Evolutionary conservation across 768 basidiomycete species (phyloP).

Genomic region (Mycena filopes): DNA sequence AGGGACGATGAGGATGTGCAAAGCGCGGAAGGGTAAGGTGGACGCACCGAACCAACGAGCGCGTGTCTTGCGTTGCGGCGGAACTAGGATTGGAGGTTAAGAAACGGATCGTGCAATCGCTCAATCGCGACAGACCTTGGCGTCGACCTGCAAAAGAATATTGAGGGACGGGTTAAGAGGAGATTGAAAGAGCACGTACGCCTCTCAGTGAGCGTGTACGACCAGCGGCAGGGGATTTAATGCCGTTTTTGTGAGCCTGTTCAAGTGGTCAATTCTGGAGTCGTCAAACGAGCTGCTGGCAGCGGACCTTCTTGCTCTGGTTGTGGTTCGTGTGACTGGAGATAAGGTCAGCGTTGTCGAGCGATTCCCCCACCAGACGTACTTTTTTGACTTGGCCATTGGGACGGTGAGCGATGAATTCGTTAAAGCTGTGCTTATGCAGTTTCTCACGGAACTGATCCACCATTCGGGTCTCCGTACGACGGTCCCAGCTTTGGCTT

Average conservation of each 20-base stretch:
- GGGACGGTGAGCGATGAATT: background rate
- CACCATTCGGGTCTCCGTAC: no score
- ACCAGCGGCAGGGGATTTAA: constrained; percentile 82
- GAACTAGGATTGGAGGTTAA: constrained; percentile 61
- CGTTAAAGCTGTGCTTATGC: background rate
- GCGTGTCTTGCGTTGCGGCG: constrained; percentile 84
- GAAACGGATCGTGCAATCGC: constrained; percentile 16
- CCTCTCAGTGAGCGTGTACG: constrained; percentile 88
- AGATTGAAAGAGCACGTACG: constrained; percentile 64
- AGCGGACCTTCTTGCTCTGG: constrained; percentile 84
- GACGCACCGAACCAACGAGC: constrained; percentile 77
- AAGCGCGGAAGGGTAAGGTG: background rate
- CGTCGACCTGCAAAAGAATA: constrained; percentile 67
- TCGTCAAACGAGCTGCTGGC: background rate
- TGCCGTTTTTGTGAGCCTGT: constrained; percentile 98
- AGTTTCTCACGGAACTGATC: no score
- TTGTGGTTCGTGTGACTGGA: constrained; percentile 93
- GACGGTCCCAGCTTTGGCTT: no score
- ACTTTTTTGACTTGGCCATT: constrained; percentile 99
- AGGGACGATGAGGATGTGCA: constrained; percentile 21
- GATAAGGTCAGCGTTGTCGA: constrained; percentile 23
- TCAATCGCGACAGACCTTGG: constrained; percentile 65
- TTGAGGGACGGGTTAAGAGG: background rate
- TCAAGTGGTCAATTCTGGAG: constrained; percentile 88
- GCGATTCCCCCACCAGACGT: constrained; percentile 36